Percentiles rank a stretch among this genome's conserved stretches.
phyloP scores from a whole-genome alignment of 2,329 filamentous ascomycete genomes.

The Ophiostoma australiae region DNA sequence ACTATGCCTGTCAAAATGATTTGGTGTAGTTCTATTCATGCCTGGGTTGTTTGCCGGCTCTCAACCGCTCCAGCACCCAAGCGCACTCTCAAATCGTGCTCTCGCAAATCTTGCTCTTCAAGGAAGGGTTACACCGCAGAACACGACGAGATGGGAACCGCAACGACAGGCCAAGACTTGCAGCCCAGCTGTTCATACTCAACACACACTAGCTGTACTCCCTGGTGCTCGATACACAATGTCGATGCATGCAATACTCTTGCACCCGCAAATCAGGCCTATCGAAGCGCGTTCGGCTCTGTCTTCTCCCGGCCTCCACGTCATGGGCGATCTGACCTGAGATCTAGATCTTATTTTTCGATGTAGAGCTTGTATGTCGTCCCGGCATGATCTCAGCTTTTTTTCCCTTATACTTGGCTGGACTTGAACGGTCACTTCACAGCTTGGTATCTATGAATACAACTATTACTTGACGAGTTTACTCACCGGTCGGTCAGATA shows the following conservation, averaged over 20 bases:
- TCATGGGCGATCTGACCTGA: background rate
- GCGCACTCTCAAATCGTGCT: background rate
- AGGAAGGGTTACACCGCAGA: background rate
- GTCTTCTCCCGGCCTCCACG: background rate
- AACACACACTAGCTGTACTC: background rate
- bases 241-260: background rate
- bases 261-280: background rate
- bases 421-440: no score
- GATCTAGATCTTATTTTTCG: background rate
- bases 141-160: background rate
- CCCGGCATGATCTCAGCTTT: background rate
- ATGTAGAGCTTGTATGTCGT: background rate
- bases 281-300: background rate
- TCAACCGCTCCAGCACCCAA: background rate
- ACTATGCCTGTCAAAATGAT: background rate
- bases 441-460: background rate
- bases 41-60: background rate
- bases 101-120: conserved; percentile 5
- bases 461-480: background rate
- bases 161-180: background rate
- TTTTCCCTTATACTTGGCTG: background rate
- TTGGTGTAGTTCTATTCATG: background rate
- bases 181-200: background rate
- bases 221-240: background rate
- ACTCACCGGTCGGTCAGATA: background rate